Base-by-base conservation (phyloP, 441 rosid genomes). In the Rhodomyrtus psidioides region DNA sequence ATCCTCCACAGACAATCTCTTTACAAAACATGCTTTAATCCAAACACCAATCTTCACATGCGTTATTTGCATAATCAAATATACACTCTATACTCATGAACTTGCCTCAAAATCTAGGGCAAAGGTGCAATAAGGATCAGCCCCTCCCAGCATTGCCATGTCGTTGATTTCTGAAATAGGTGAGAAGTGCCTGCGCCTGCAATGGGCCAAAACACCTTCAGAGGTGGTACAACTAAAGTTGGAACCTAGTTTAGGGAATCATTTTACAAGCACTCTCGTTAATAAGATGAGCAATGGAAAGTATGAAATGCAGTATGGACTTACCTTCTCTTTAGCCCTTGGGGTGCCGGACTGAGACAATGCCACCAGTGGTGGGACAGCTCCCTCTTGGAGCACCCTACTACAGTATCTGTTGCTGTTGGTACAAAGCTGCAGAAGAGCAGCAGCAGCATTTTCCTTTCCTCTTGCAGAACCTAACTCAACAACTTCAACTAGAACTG, bases 401-500 rank as follows among this genome's bases (percentile, higher is more conserved):
- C 91, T 92, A 89, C 96, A 94, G 88, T 92, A 91, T 85, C 89
- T 90, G 76, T 51, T 85, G 75, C 94, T 95, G 84, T 86, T 91
- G 30, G 91, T 89, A 91, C 96, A 96, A 76, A 97, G 94, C 85
- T 94, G 98, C 87, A 93, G 89, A 84, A 97, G 97, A 82, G 99
- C 98, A 60, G 99, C 99, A 0, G 98, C 95, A 27, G 99, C 98
- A 90, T 97, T 95, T 88, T 97, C 99, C 92, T 94, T 96, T 28
- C 98, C 99, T 90, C 98, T 95, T 2, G 92, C 91, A 85, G 98
- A 97, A 57, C 98, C 98, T 89, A 97, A 90, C 92, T 97, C 99
- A 83, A 97, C 95, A 84, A 95, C 96, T 93, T 97, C 98, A 17
- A 97, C 99, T 46, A 97, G 90, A 82, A 94, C 93, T 3, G 95